A percentile compares a stretch with the other conserved stretches of the same genome.
These are phyloP conservation scores for Pichia sp. DNA, from an alignment of 1,139 yeast genomes.

Conservation along the genomic window DNA sequence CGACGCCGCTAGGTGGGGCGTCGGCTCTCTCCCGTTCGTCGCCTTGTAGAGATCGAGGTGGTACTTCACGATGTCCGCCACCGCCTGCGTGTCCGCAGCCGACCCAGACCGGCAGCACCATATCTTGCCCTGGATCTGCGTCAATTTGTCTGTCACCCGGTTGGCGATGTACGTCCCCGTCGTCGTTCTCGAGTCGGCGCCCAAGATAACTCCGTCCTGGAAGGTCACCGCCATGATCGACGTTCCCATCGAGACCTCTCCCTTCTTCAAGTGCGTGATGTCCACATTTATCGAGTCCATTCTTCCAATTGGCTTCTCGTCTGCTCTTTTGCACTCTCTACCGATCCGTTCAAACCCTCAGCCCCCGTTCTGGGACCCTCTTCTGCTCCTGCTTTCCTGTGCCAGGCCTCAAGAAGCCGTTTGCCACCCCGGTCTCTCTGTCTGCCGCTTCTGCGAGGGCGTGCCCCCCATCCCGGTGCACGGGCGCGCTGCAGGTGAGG, in stretches of 20 bases:
- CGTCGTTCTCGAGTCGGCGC: conserved; percentile 95
- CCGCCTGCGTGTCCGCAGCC: conserved; percentile 97
- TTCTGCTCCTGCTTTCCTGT: neutral
- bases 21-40: conserved; percentile 61
- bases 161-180: conserved; percentile 98
- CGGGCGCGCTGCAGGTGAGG: neutral
- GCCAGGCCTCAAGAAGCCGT: neutral
- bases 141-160: conserved; percentile 88
- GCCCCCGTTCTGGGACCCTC: neutral
- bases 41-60: conserved; percentile 74
- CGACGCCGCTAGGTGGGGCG: conserved; percentile 83
- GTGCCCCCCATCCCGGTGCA: neutral
- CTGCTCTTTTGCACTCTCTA: neutral
- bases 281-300: conserved; percentile 92
- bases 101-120: conserved; percentile 97
- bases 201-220: conserved; percentile 89
- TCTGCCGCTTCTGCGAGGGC: neutral
- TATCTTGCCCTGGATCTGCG: conserved; percentile 91
- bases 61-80: conserved; percentile 91
- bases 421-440: conserved; percentile 2
- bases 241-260: conserved; percentile 90
- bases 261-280: conserved; percentile 84
- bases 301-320: neutral
- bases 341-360: neutral
- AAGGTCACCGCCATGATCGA: conserved; percentile 97